Conservation (phyloP, 1,284 basidiomycete genomes). For the Cystobasidium pallidum region DNA sequence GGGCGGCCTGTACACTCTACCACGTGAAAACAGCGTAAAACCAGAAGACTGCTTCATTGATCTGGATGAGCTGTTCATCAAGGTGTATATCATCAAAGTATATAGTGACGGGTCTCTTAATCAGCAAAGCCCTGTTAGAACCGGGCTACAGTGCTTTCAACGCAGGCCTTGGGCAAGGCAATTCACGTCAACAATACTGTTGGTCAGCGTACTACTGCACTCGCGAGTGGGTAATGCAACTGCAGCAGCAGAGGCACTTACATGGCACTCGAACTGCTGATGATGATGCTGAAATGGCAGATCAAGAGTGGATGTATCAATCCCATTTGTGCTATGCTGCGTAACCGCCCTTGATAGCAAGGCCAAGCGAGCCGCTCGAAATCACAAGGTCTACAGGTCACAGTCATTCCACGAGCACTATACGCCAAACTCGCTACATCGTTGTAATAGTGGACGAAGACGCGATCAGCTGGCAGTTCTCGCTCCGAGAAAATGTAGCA, state of each 20-base stretch:
- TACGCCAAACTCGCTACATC: too few relatives aligned
- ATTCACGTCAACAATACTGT: conserved; percentile 15
- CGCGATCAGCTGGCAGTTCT: too few relatives aligned
- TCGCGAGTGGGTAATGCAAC: conserved; percentile 38
- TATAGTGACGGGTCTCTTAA: too few relatives aligned
- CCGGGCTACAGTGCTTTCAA: neutral
- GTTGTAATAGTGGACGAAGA: too few relatives aligned
- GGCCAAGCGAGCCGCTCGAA: too few relatives aligned
- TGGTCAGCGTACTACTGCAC: conserved; percentile 18
- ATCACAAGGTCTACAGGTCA: too few relatives aligned
- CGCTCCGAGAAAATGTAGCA: neutral
- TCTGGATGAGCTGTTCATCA: neutral
- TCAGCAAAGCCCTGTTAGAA: conserved; percentile 6
- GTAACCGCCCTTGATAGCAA: too few relatives aligned
- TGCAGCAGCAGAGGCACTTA: conserved; percentile 31
- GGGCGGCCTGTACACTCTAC: neutral
- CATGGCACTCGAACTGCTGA: conserved; percentile 1
- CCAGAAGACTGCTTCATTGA: too few relatives aligned
- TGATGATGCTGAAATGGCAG: conserved; percentile 41
- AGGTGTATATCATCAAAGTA: too few relatives aligned
- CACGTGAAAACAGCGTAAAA: neutral
- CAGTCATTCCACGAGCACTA: too few relatives aligned
- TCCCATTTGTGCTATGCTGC: too few relatives aligned
- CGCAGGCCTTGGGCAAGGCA: conserved; percentile 30
- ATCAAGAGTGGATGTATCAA: conserved; percentile 34